Percentiles rank a stretch among this genome's conserved stretches.
These are phyloP conservation scores for Polygonum aviculare DNA, from an alignment of 148 eudicot genomes.

Conservation along the genomic window DNA sequence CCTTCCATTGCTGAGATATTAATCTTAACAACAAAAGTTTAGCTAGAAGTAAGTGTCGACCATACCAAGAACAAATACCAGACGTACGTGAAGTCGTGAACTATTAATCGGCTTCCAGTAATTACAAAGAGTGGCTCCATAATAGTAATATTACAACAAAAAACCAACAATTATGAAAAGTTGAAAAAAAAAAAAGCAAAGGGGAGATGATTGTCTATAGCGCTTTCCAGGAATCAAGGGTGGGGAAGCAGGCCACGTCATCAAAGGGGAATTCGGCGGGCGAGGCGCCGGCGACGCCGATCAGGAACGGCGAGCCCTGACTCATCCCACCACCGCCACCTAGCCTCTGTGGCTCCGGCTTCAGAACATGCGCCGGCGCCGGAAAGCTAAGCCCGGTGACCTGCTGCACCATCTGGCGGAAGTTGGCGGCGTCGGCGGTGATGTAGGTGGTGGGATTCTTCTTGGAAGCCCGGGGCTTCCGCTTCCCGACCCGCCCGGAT, in stretches of 20 bases:
- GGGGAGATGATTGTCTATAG: constrained; percentile 12
- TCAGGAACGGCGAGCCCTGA: constrained; percentile 50
- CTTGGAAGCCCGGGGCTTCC: constrained; percentile 71
- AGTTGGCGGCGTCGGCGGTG: constrained; percentile 64
- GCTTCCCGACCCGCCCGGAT: constrained; percentile 32
- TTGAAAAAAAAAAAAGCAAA: neutral
- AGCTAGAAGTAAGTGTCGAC: no score
- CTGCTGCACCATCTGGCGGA: constrained; percentile 86
- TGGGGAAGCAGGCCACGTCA: constrained; percentile 58
- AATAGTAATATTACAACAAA: neutral
- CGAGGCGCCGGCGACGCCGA: constrained; percentile 22
- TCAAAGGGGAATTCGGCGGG: constrained; percentile 21
- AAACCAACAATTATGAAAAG: neutral
- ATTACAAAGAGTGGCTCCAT: neutral
- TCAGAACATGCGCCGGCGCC: constrained; percentile 28
- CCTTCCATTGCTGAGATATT: no score
- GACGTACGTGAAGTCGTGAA: no score
- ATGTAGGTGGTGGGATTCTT: constrained; percentile 61
- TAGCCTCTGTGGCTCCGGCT: constrained; percentile 57
- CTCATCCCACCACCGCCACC: constrained; percentile 12
- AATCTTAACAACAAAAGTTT: no score
- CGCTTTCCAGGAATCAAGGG: constrained; percentile 59
- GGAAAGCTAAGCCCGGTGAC: constrained; percentile 62
- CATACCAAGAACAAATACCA: no score
- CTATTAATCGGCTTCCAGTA: no score